phyloP scores from a whole-genome alignment of 768 basidiomycete genomes.

The Pleurotus platypus region DNA sequence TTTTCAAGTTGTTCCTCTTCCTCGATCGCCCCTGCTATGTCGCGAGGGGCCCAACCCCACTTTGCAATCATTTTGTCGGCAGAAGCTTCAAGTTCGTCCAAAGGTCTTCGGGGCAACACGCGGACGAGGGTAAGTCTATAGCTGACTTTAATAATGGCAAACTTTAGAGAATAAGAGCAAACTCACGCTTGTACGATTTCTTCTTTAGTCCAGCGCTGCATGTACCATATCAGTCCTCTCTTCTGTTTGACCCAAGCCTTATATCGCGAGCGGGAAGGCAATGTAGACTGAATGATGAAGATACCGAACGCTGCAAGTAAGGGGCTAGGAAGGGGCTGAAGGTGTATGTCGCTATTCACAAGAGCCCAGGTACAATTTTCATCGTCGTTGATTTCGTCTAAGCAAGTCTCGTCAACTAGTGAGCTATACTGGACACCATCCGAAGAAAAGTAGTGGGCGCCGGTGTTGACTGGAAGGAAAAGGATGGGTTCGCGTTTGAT shows the following conservation, averaged over 20 bases:
- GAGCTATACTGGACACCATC: background rate
- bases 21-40: background rate
- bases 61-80: background rate
- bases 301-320: background rate
- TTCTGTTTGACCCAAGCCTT: background rate
- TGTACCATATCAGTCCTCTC: background rate
- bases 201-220: background rate
- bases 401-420: no score
- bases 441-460: background rate
- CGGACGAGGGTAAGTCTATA: background rate
- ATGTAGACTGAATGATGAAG: conserved; percentile 1
- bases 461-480: background rate
- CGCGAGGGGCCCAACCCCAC: conserved; percentile 1
- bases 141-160: background rate
- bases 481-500: background rate
- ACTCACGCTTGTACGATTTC: conserved; percentile 1
- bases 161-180: background rate
- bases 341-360: background rate
- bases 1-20: background rate
- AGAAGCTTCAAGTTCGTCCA: background rate
- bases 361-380: background rate
- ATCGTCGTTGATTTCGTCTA: background rate
- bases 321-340: background rate
- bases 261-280: background rate
- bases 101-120: background rate